These are phyloP conservation scores for Novakomyces olei DNA, from an alignment of 805 yeast genomes.

Conservation along the genomic window DNA sequence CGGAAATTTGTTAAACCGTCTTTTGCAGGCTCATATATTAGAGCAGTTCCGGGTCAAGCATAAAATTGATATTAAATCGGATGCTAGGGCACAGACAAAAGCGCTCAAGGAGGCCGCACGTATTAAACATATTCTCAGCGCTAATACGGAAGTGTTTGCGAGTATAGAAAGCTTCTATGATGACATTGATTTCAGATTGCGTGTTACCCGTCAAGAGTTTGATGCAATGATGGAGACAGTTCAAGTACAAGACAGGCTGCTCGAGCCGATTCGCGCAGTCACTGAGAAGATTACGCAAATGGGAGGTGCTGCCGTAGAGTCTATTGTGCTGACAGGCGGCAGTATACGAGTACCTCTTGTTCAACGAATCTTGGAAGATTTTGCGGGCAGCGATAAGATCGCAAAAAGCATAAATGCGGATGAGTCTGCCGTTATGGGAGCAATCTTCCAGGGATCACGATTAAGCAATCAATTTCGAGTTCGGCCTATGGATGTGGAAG, in stretches of 20 bases:
- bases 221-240: constrained; percentile 33
- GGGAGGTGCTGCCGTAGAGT: constrained; percentile 21
- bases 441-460: constrained; percentile 62
- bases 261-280: constrained; percentile 32
- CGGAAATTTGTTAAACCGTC: constrained; percentile 50
- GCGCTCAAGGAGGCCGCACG: constrained; percentile 70
- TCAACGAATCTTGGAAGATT: constrained; percentile 25
- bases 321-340: constrained; percentile 76
- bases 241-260: constrained; percentile 22
- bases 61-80: constrained; percentile 21
- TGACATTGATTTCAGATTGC: constrained; percentile 51
- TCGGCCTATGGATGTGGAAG: constrained; percentile 32
- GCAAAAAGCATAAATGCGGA: constrained; percentile 84
- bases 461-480: constrained; percentile 47
- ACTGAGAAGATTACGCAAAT: constrained; percentile 17
- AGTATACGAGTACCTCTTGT: constrained; percentile 77
- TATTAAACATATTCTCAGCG: constrained; percentile 69
- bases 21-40: constrained; percentile 37
- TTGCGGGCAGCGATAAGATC: constrained; percentile 33
- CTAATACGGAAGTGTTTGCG: constrained; percentile 58
- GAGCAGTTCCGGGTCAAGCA: constrained; percentile 33
- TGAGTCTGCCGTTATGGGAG: constrained; percentile 80
- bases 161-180: constrained; percentile 52
- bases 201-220: constrained; percentile 57
- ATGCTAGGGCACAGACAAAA: constrained; percentile 40